Evolutionary conservation across 352 stramenopile genomes (phyloP).

Genomic region (Globisporangium spiculum): DNA sequence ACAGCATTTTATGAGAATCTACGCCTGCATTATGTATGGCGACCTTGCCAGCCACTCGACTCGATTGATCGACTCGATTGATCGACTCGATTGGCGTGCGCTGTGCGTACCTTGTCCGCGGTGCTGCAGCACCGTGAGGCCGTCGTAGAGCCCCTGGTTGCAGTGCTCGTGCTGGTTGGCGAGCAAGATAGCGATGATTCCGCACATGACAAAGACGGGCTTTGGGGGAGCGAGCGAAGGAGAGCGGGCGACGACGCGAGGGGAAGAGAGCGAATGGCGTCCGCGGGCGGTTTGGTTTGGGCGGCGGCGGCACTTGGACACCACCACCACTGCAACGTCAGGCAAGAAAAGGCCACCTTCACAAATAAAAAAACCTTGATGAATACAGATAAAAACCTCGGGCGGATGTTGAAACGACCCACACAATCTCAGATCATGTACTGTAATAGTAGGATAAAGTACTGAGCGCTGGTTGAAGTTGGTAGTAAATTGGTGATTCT

Average conservation of each 20-base stretch:
- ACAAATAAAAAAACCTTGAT: background rate
- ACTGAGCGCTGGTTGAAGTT: background rate
- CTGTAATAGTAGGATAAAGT: background rate
- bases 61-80: background rate
- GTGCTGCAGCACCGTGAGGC: constrained; percentile 97
- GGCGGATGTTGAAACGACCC: background rate
- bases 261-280: constrained; percentile 7
- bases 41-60: background rate
- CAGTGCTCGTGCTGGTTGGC: constrained; percentile 94
- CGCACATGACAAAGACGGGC: constrained; percentile 89
- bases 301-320: constrained; percentile 4
- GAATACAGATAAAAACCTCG: background rate
- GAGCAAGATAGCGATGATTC: constrained; percentile 96
- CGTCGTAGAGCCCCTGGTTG: constrained; percentile 95
- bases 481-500: background rate
- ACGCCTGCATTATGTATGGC: background rate
- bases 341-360: constrained; percentile 3
- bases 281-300: background rate
- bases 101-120: constrained; percentile 88
- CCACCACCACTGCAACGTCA: constrained; percentile 10
- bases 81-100: background rate
- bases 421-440: background rate
- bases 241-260: background rate
- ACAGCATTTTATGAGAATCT: background rate
- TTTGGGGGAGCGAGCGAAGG: background rate